Percentiles rank a stretch among this genome's conserved stretches.
Evolutionary conservation across 108 stramenopile genomes (phyloP).

Genomic region (Cyclotella cryptica): DNA sequence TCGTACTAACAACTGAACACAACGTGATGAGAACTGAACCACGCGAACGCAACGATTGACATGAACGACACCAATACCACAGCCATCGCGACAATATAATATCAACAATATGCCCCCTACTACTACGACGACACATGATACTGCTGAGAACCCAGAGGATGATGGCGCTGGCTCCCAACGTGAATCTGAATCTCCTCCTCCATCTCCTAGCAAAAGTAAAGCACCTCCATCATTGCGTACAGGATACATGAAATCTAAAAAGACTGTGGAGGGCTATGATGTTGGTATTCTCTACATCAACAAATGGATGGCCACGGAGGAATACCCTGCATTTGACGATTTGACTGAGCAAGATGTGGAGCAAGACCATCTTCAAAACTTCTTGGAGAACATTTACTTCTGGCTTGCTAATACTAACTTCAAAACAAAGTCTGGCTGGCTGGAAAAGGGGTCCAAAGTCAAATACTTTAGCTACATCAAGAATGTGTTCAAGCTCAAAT

Average conservation of each 20-base stretch:
- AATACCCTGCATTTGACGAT: not conserved
- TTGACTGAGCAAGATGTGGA: not conserved
- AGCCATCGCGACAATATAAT: too few species aligned
- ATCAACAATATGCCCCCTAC: too few species aligned
- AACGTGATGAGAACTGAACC: too few species aligned
- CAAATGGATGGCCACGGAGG: not conserved
- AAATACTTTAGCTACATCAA: not conserved
- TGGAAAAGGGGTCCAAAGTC: not conserved
- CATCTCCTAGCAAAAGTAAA: not conserved
- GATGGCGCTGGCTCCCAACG: too few species aligned
- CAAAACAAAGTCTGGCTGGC: not conserved
- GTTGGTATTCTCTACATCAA: not conserved
- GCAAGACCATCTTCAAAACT: slow-evolving; percentile 3
- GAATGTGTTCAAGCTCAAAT: not conserved
- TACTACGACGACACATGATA: too few species aligned
- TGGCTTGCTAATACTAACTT: not conserved
- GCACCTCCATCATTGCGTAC: not conserved
- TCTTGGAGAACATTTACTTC: not conserved
- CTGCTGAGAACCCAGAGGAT: too few species aligned
- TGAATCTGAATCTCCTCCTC: too few species aligned
- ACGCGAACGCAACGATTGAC: too few species aligned
- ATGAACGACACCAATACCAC: too few species aligned
- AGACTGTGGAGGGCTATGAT: not conserved
- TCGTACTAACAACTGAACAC: too few species aligned
- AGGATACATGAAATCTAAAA: not conserved